Percentiles rank a stretch among this genome's conserved stretches.
Conservation (phyloP, 1,284 basidiomycete species). For the Cryptococcus sp. region DNA sequence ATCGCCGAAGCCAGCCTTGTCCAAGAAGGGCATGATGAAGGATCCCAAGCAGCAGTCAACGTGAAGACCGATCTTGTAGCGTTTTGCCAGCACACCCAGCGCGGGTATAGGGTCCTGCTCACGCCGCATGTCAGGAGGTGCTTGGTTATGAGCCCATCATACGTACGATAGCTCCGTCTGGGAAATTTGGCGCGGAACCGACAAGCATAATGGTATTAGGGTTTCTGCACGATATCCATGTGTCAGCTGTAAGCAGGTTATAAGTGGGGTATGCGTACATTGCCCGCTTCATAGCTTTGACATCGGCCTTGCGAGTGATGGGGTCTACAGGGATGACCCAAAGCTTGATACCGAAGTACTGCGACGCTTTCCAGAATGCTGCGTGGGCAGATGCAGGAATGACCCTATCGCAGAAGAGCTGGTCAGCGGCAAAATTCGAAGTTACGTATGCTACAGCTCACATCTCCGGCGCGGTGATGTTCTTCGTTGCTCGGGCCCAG, state of each 20-base stretch:
- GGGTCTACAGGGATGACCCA: conserved; percentile 85
- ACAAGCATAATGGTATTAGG: conserved; percentile 66
- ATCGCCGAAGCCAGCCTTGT: conserved; percentile 56
- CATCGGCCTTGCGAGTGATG: conserved; percentile 74
- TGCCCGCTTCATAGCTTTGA: conserved; percentile 76
- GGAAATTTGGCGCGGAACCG: conserved; percentile 89
- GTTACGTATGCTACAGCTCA: conserved; percentile 52
- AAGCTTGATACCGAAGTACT: conserved; percentile 90
- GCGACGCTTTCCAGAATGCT: conserved; percentile 90
- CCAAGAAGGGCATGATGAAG: conserved; percentile 88
- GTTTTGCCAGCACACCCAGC: conserved; percentile 73
- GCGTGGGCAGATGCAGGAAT: conserved; percentile 85
- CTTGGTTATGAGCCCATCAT: conserved; percentile 7
- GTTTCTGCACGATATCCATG: conserved; percentile 34
- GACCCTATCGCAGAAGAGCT: conserved; percentile 60
- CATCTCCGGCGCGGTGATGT: conserved; percentile 92
- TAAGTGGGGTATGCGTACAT: conserved; percentile 62
- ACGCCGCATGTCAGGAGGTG: conserved; percentile 33
- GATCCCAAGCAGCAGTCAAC: conserved; percentile 92
- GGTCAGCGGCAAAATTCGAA: background rate
- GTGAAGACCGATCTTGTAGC: conserved; percentile 80
- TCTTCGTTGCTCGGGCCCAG: conserved; percentile 82
- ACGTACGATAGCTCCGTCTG: conserved; percentile 72
- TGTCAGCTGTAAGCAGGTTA: background rate
- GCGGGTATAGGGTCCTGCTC: conserved; percentile 76